phyloP scores from a whole-genome alignment of 345 rosid genomes.

The Brassica nigra region DNA sequence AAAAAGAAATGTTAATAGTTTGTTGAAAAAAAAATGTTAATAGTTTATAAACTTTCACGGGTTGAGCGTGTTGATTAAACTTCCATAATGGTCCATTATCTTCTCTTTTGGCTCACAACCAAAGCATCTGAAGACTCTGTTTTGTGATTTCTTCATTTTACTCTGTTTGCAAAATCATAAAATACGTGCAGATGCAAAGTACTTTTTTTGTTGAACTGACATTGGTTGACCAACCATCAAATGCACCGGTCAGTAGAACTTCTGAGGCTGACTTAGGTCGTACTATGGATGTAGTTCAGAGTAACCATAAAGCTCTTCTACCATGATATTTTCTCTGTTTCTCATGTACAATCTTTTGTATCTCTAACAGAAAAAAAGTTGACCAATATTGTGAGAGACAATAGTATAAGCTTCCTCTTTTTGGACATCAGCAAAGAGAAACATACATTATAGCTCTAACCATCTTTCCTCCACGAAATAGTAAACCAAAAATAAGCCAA shows the following conservation, averaged over 20 bases:
- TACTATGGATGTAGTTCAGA: conserved; percentile 65
- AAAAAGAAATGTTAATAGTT: too few species aligned
- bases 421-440: background rate
- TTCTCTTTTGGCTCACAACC: too few species aligned
- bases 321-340: conserved; percentile 74
- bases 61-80: too few species aligned
- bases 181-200: too few species aligned
- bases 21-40: too few species aligned
- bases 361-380: conserved; percentile 50
- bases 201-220: too few species aligned
- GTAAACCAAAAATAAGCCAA: conserved; percentile 20
- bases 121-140: too few species aligned
- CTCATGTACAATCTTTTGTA: conserved; percentile 63
- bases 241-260: conserved; percentile 43
- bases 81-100: too few species aligned
- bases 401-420: background rate
- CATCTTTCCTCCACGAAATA: conserved; percentile 74
- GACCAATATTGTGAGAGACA: background rate
- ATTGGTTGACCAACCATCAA: too few species aligned
- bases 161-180: too few species aligned
- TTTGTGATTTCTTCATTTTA: too few species aligned
- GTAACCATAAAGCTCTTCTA: conserved; percentile 56
- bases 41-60: too few species aligned
- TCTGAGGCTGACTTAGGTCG: conserved; percentile 67
- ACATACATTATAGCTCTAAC: conserved; percentile 68